A percentile compares a stretch with the other conserved stretches of the same genome.
phyloP scores from a whole-genome alignment of 176 grass and related monocot genomes.

The Oryza rufipogon region DNA sequence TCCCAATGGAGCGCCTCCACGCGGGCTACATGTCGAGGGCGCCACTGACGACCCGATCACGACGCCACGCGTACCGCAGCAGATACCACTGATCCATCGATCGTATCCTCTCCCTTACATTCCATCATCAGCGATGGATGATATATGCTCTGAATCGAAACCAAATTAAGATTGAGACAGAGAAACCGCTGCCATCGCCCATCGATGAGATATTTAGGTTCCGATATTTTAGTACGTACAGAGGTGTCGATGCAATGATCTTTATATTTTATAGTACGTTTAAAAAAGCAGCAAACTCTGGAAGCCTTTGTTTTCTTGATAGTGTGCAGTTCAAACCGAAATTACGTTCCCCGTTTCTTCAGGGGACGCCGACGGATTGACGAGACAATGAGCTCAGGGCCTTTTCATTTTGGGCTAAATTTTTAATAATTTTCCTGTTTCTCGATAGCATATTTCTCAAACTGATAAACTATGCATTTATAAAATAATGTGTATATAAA shows the following conservation, averaged over 20 bases:
- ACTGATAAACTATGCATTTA: no score
- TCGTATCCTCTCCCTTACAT: no score
- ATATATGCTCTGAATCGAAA: not conserved
- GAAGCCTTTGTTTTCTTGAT: no score
- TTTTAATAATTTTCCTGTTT: no score
- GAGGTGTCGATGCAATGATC: not conserved
- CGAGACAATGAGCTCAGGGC: no score
- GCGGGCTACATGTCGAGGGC: not conserved
- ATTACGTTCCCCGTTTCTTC: no score
- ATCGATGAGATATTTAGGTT: not conserved
- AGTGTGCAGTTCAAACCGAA: no score
- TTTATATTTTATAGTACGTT: not conserved
- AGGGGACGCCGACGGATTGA: no score
- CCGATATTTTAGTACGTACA: not conserved
- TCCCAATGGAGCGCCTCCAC: conserved; percentile 14
- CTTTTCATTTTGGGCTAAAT: no score
- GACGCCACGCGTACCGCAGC: not conserved
- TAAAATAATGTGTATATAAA: no score
- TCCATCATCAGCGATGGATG: not conserved
- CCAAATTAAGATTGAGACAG: not conserved
- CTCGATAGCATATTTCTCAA: no score
- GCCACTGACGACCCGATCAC: not conserved
- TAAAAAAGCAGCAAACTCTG: not conserved
- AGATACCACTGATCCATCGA: no score
- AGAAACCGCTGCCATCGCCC: not conserved